These are phyloP conservation scores for Diaporthe batatas DNA, from an alignment of 2,329 filamentous ascomycete genomes.

Conservation along the genomic window DNA sequence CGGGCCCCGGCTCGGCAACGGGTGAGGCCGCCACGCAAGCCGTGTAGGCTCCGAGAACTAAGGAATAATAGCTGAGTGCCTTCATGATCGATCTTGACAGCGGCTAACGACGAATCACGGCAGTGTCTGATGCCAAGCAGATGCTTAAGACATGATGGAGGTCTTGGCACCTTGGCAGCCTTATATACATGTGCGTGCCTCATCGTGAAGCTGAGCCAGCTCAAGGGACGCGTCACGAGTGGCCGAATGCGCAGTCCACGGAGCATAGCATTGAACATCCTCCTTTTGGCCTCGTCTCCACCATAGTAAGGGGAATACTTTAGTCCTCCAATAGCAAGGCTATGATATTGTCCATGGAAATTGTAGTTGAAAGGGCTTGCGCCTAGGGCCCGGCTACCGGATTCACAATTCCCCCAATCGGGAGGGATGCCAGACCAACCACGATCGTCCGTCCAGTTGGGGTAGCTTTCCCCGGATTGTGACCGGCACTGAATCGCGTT, in stretches of 20 bases:
- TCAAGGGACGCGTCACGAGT: neutral
- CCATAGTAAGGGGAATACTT: conserved; percentile 1
- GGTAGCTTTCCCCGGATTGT: neutral
- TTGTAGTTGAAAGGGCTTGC: neutral
- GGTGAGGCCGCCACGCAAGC: conserved; percentile 27
- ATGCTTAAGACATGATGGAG: neutral
- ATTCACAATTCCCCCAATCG: conserved; percentile 23
- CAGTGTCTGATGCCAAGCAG: conserved; percentile 25
- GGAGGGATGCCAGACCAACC: neutral
- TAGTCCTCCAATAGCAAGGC: conserved; percentile 29
- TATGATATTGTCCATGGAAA: neutral
- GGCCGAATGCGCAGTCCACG: neutral
- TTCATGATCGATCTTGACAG: conserved; percentile 26
- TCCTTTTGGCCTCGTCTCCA: neutral
- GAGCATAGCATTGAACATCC: neutral
- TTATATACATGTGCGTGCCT: conserved; percentile 17
- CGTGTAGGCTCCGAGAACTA: conserved; percentile 27
- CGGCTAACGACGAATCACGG: conserved; percentile 7
- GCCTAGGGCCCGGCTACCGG: neutral
- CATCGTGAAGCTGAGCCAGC: neutral
- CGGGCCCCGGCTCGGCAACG: conserved; percentile 27
- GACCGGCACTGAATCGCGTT: neutral
- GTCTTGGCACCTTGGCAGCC: conserved; percentile 31
- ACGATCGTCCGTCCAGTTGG: neutral
- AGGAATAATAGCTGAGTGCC: neutral